Conservation (phyloP, 805 yeast genomes). For the Starmerella bombicola region DNA sequence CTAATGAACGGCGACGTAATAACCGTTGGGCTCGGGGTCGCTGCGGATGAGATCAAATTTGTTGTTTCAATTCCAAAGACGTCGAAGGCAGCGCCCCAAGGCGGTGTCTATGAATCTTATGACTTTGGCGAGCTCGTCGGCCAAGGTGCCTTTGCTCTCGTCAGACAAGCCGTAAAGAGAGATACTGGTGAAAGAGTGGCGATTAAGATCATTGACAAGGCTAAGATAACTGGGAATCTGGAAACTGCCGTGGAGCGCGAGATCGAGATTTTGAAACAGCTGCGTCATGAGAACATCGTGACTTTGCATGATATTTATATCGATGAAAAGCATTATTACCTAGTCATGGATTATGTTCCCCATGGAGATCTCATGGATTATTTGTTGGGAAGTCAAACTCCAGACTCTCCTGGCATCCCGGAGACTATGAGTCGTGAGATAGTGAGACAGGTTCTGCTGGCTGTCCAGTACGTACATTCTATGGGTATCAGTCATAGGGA, state of each 20-base stretch:
- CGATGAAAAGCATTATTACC: constrained; percentile 64
- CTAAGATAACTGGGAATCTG: constrained; percentile 60
- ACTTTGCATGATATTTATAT: constrained; percentile 72
- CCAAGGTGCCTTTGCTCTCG: constrained; percentile 97
- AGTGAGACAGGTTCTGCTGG: constrained; percentile 68
- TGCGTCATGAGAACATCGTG: constrained; percentile 80
- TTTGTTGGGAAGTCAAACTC: constrained; percentile 12
- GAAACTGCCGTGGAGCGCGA: constrained; percentile 68
- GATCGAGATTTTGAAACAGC: constrained; percentile 58
- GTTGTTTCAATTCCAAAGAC: constrained; percentile 30
- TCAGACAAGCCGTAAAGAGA: constrained; percentile 79
- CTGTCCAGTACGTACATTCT: constrained; percentile 75
- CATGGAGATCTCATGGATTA: constrained; percentile 95
- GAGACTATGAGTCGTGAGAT: constrained; percentile 85
- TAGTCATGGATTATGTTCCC: constrained; percentile 90
- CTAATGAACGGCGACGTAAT: constrained; percentile 88
- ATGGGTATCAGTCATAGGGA: constrained; percentile 93
- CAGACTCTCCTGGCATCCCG: constrained; percentile 38
- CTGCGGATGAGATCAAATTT: constrained; percentile 47
- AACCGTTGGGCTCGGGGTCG: constrained; percentile 76
- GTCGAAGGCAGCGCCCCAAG: constrained; percentile 28
- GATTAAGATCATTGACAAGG: constrained; percentile 74
- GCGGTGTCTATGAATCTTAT: constrained; percentile 56
- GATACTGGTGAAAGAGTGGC: constrained; percentile 78
- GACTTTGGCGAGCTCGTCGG: constrained; percentile 82